Conservation (phyloP, 208 protist genomes). For the Wallacemonas sp. region DNA sequence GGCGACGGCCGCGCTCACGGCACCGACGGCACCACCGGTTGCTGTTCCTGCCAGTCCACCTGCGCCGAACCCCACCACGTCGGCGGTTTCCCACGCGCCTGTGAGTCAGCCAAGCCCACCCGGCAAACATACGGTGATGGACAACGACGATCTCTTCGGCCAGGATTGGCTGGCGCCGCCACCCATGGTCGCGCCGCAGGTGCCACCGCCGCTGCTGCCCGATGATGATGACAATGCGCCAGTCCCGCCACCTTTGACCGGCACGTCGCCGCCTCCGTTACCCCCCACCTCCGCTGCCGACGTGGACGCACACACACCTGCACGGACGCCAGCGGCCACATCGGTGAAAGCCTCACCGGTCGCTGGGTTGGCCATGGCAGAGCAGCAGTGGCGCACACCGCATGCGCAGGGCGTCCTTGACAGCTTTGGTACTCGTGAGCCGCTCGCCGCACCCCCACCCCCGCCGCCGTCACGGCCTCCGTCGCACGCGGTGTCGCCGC, state of each 20-base stretch:
- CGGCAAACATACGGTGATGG: neutral
- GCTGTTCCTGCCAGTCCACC: neutral
- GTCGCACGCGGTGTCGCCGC: no score
- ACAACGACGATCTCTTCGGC: slow-evolving; percentile 1
- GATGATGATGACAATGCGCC: slow-evolving; percentile 1
- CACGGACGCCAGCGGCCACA: neutral
- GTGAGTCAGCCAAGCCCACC: no score
- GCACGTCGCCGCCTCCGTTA: no score
- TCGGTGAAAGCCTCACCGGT: neutral
- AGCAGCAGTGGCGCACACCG: slow-evolving; percentile 7
- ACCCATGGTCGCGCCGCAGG: neutral
- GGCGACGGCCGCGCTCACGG: no score
- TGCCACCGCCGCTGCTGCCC: slow-evolving; percentile 15
- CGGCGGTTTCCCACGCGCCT: no score
- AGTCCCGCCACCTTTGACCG: neutral
- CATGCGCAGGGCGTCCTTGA: neutral
- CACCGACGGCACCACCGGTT: no score
- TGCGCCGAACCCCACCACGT: neutral
- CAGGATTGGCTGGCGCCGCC: neutral
- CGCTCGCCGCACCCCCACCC: neutral
- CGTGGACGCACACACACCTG: no score
- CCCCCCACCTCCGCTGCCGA: neutral
- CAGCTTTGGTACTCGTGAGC: neutral
- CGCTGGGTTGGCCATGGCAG: neutral
- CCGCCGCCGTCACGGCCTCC: no score